Evolutionary conservation across 2,329 filamentous ascomycete genomes (phyloP), one percentile per base, ranked within the genome.

Genomic region (Trichophyton mentagrophytes): DNA sequence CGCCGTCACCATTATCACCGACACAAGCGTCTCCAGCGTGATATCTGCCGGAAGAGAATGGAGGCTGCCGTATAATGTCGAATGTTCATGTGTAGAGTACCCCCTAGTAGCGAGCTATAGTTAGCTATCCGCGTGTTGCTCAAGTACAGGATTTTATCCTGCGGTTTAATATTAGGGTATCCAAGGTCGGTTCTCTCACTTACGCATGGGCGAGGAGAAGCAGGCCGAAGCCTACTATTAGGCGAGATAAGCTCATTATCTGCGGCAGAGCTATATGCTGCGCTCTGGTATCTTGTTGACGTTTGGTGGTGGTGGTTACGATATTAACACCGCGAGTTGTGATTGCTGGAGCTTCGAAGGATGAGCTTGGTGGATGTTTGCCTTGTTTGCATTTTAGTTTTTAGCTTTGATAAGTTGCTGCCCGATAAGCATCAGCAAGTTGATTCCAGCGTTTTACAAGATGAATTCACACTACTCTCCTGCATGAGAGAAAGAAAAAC

Each of bases 1-100:
- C 0, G 90, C 72, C 60, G 86, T 88, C n/a, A 95, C 81, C n/a
- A 91, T 71, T 25, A 95, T 73, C 3, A 93, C 86, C 1, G 90
- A 88, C 49, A 88, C 73, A 15, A 97, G 78, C 0, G 91, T 90
- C 75, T 99, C 93, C 67, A 95, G 81, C 42, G 85, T 84, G 68
- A 99, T 95, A 70, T 99, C 93, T 64, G 88, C 76, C 0, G 93
- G 92, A 1, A 97, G 80, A 60, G 72, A 78, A 58, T 79, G 77
- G 59, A 76, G 75, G 66, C 80, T 79, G 61, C 85, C 82, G 67
- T 85, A 83, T 57, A 95, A 82, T 22, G 85, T 80, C 5, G 89
- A 87, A 76, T 96, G 89, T 77, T 99, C 93, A 74, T 96, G 88
- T 55, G 91, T 90, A 58, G 93, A 99, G 76, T 97, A 99, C 76